Percentiles rank a stretch among this genome's conserved stretches.
Conservation (phyloP, 148 eudicot species). For the Rheum nobile region DNA sequence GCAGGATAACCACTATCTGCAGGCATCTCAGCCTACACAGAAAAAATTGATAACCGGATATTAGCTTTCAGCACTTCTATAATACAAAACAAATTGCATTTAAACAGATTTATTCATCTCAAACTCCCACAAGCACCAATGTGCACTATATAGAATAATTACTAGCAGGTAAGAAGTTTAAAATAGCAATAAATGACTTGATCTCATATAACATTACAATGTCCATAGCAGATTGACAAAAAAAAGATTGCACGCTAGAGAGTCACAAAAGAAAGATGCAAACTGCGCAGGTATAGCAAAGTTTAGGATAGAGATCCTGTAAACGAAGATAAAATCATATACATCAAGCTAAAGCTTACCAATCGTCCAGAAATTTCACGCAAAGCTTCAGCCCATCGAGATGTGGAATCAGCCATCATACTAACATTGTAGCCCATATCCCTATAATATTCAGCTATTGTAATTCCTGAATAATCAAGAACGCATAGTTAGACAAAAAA, state of each 20-base stretch:
- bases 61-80: not conserved
- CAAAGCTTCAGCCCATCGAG: conserved; percentile 99
- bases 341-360: conserved; percentile 27
- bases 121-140: not conserved
- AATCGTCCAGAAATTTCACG: conserved; percentile 99
- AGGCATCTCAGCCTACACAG: conserved; percentile 90
- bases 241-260: not conserved
- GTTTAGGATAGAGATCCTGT: not conserved
- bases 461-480: conserved; percentile 50
- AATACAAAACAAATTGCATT: not conserved
- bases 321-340: not conserved
- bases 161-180: not conserved
- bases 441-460: conserved; percentile 97
- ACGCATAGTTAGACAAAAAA: not conserved
- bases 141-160: not conserved
- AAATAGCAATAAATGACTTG: not conserved
- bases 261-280: not conserved
- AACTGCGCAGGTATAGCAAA: not conserved
- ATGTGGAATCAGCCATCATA: conserved; percentile 99
- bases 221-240: not conserved
- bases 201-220: not conserved
- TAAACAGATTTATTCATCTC: not conserved
- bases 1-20: conserved; percentile 99
- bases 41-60: not conserved
- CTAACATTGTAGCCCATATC: conserved; percentile 99